Base-by-base conservation (phyloP, 225 moss, liverwort and hornwort species). In the Sphagnum contortum region DNA sequence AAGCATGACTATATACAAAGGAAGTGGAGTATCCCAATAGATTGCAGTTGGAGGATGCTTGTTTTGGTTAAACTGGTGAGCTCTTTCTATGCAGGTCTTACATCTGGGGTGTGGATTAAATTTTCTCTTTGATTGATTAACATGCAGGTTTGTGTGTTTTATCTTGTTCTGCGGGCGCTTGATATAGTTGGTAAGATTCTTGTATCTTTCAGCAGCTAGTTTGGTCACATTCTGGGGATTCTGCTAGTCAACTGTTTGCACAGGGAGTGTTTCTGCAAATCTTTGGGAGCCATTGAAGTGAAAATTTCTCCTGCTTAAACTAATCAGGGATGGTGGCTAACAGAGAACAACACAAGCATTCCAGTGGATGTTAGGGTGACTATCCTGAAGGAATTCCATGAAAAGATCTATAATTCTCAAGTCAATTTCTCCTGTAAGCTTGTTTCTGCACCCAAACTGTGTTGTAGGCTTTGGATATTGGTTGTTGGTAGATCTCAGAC, bases 301-400 rank as follows among this genome's bases (percentile, higher is more conserved):
- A 61, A 3, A 5, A 8, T 61, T 48, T 6, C 47, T 8, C 47
- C 10, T 10, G 11, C 44, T 61, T 46, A 45, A 6, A 46, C 6
- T 45, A 46, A 57, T 2, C 29, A 29, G 59, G 45, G 51, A 49
- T 68, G 51, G 6, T 60, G 45, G 7, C 3, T 64, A 10, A 57
- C 84, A 98, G 98, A 98, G 89, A 93, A 98, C 80, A 93, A 98
- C 65, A 98, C 93, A 90, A 77, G 76, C 48, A 74, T 98, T 69
- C 89, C 98, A 44, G 68, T 81, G 48, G 98, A 98, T 4, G 67
- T 80, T 73, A 98, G 93, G 81, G 67, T 93, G 61, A 90, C 98
- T 9, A 98, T 93, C n/a, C 74, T 98, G 62, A 87, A 91, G 70
- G 68, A 63, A 44, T 98, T 91, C 70, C 79, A 93, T 75, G 77